Base-by-base conservation (phyloP, 805 yeast species). In the Saturnispora sanitii region DNA sequence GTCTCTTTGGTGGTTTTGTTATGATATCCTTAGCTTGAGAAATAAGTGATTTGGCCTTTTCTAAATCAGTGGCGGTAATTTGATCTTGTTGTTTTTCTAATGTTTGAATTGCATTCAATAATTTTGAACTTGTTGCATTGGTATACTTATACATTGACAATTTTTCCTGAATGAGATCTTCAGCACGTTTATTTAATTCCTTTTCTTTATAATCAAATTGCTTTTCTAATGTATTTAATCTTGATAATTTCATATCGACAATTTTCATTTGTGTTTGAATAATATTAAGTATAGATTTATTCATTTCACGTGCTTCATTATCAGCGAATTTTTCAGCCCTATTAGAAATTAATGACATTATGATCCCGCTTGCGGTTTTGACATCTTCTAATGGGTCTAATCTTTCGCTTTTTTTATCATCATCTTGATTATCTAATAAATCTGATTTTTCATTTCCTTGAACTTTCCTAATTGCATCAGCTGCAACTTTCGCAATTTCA, bases 401-500 rank as follows among this genome's bases (percentile, higher is more conserved):
- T 3, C 29, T 34, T 12, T 18, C 40, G n/a, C n/a, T n/a, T n/a
- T n/a, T n/a, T n/a, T n/a, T n/a, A n/a, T n/a, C n/a, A n/a, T n/a
- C n/a, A n/a, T n/a, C n/a, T n/a, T n/a, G n/a, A n/a, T n/a, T n/a
- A n/a, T n/a, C n/a, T n/a, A n/a, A n/a, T n/a, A n/a, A n/a, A 7
- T n/a, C 26, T 19, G 49, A 54, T 33, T 47, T 47, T 19, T 36
- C 40, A 22, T 57, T 47, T 33, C 61, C 61, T 35, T 72, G 52
- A 41, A 67, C 66, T 30, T 61, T 64, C 20, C 54, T 46, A 2
- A 71, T 49, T 47, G 64, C 60, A 35, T 65, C 68, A 6, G 94
- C 80, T 26, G 94, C 94, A 9, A 88, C 86, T 42, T 78, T 76
- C 1, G 90, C 95, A 18, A 82, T 82, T 31, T 80, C 81, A 11